Evolutionary conservation across 2,329 filamentous ascomycete species (phyloP), one percentile per base, ranked within the genome.

Genomic region (Phaeosphaeriaceae sp.): DNA sequence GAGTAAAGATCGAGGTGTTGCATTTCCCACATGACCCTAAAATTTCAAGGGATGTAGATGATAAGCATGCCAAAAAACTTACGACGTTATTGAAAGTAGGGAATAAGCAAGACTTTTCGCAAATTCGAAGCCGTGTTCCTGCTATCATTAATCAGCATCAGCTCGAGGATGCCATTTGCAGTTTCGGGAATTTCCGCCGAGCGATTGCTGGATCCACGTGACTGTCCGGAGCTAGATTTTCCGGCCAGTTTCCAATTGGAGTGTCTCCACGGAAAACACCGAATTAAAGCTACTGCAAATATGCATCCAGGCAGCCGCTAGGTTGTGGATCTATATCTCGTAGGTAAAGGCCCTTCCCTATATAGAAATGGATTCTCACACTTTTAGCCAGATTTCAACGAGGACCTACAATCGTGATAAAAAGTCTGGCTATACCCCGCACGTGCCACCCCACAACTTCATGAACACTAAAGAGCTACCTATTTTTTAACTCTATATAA

Each of bases 91-190:
- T 56, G 13, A 47, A 48, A 28, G n/a, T 26, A 18, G 16, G 64
- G 21, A 54, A 67, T 32, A 6, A 46, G 6, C 68, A 54, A 56
- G 40, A 47, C 36, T 47, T 54, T 20, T 52, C 64, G 20, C 54
- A 70, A 48, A 17, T 69, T 21, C 37, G 46, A 36, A 70, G 73
- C 58, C 59, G 69, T 54, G 58, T 72, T 48, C 63, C 61, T 48
- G 60, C 61, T 6, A 44, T 70, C 11, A 62, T 74, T 40, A 60
- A 63, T 40, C 36, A 58, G 50, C 40, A 58, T 47, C 16, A 62
- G 39, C 63, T 74, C 15, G 34, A 56, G 37, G 56, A 50, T 50
- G 49, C 48, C 28, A 52, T 65, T n/a, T 28, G 34, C 28, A 9
- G 30, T 16, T 47, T 42, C 38, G 28, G 43, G 38, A 43, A 51